Evolutionary conservation across 495 filamentous ascomycete species (phyloP).

Genomic region (Collariella sp.): DNA sequence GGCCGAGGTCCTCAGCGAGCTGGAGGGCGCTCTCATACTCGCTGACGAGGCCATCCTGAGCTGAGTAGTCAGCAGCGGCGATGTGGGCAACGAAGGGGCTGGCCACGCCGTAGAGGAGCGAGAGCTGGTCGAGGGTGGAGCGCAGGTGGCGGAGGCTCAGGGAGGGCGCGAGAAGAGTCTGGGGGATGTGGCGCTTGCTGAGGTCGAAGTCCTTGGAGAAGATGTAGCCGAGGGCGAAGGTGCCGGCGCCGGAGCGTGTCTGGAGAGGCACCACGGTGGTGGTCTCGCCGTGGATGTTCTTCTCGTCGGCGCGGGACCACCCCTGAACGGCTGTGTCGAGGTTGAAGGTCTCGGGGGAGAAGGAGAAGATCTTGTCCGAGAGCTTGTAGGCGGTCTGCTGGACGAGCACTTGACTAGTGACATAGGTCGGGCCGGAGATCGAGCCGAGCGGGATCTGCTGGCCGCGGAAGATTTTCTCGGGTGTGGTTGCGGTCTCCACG

Average conservation of each 20-base stretch:
- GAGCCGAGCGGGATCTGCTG: constrained; percentile 49
- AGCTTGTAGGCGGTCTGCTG: constrained; percentile 92
- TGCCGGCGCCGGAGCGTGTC: constrained; percentile 80
- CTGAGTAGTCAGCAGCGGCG: constrained; percentile 84
- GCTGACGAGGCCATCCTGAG: constrained; percentile 59
- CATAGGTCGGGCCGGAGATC: constrained; percentile 82
- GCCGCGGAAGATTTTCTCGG: constrained; percentile 36
- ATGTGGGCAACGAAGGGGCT: constrained; percentile 90
- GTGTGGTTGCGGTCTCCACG: constrained; percentile 5
- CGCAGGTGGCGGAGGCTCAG: constrained; percentile 73
- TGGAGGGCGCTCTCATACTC: constrained; percentile 79
- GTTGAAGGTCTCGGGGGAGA: constrained; percentile 88
- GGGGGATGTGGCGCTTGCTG: constrained; percentile 82
- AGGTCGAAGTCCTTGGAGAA: constrained; percentile 93
- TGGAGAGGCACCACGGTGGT: constrained; percentile 74
- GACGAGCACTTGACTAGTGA: constrained; percentile 81
- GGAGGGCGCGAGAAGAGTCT: constrained; percentile 79
- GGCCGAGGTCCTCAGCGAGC: constrained; percentile 82
- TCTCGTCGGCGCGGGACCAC: constrained; percentile 58
- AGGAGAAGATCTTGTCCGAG: constrained; percentile 93
- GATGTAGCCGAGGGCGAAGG: constrained; percentile 90
- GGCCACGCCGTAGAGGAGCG: constrained; percentile 76
- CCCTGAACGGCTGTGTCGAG: constrained; percentile 70
- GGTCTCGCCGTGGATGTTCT: constrained; percentile 72
- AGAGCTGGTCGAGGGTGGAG: constrained; percentile 78